Base-by-base conservation (phyloP, 371 early-diverging fungal genomes). In the Mucor racemosus region DNA sequence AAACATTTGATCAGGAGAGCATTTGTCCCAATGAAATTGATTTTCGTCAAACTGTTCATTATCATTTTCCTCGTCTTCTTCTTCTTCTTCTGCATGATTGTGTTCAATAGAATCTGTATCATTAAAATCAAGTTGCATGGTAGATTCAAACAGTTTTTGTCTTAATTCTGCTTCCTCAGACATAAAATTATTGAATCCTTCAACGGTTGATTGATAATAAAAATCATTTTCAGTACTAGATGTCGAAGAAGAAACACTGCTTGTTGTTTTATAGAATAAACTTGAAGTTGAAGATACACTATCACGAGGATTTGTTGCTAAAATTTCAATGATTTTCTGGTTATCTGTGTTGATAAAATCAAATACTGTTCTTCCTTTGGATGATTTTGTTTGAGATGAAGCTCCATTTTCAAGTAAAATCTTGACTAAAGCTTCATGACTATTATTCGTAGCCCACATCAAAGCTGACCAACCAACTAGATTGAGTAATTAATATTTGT, bases 381-480 rank as follows among this genome's bases (percentile, higher is more conserved):
- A 76, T 0, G 94, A 92, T 67, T 84, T 85, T n/a, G 89, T 77
- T 17, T 85, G 80, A 5, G 90, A 73, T 33, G 88, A 86, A 35
- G 96, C 98, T 15, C 96, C 96, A 65, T 80, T 66, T 34, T 92
- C 91, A 31, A 96, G 66, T 57, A 97, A 82, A n/a, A 91, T 58
- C 64, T 88, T 86, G 59, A 93, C 94, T 34, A 92, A 76, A 10
- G 76, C 76, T 64, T 89, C 88, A 80, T 94, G 91, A 62, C 90
- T 89, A 79, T 94, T 96, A 68, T 92, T 92, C 50, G 92, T 91
- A 3, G 98, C 96, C 98, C 98, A 97, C 86, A 96, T 90, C 55
- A 97, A 86, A n/a, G 96, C 91, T 6, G 96, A 91, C 98, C 98
- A 97, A 19, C 98, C 98, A 68, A 86, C 93, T 89, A 75, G 31